phyloP scores from a whole-genome alignment of 352 stramenopile species.

The Globisporangium nodosum region DNA sequence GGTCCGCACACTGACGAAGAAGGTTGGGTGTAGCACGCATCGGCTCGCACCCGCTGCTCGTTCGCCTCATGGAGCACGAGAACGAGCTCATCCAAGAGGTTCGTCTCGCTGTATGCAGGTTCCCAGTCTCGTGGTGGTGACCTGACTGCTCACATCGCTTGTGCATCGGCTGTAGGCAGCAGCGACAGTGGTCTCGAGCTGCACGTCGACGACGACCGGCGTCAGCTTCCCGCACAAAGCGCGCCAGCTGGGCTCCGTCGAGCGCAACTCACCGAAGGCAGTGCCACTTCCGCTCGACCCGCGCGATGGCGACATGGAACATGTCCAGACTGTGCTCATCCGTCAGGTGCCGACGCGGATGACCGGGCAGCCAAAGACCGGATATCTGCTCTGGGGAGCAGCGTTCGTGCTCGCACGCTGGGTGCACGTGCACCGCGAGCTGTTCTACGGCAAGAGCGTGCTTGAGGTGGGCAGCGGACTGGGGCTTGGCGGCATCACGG shows the following conservation, averaged over 20 bases:
- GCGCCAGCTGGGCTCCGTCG: slow-evolving; percentile 52
- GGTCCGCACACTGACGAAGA: neutral
- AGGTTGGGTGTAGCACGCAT: slow-evolving; percentile 30
- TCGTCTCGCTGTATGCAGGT: neutral
- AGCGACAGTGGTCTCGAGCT: slow-evolving; percentile 59
- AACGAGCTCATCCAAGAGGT: slow-evolving; percentile 74
- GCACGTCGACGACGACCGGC: slow-evolving; percentile 49
- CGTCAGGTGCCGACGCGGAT: slow-evolving; percentile 77
- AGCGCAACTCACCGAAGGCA: slow-evolving; percentile 42
- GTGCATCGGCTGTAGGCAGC: slow-evolving; percentile 28
- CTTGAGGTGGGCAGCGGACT: slow-evolving; percentile 83
- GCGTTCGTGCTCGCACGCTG: slow-evolving; percentile 76
- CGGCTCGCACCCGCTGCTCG: slow-evolving; percentile 53
- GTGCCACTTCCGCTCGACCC: slow-evolving; percentile 57
- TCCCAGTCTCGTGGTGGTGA: neutral
- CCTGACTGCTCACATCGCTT: neutral
- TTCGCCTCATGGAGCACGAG: slow-evolving; percentile 78
- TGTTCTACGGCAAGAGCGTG: slow-evolving; percentile 65
- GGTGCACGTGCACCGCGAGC: slow-evolving; percentile 72
- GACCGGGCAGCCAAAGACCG: slow-evolving; percentile 83
- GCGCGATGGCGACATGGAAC: slow-evolving; percentile 34
- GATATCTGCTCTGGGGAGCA: slow-evolving; percentile 80
- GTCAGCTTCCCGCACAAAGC: slow-evolving; percentile 66
- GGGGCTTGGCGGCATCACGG: slow-evolving; percentile 73
- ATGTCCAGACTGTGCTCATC: slow-evolving; percentile 54